Base-by-base conservation (phyloP, 352 stramenopile genomes). In the Pythium sp. region DNA sequence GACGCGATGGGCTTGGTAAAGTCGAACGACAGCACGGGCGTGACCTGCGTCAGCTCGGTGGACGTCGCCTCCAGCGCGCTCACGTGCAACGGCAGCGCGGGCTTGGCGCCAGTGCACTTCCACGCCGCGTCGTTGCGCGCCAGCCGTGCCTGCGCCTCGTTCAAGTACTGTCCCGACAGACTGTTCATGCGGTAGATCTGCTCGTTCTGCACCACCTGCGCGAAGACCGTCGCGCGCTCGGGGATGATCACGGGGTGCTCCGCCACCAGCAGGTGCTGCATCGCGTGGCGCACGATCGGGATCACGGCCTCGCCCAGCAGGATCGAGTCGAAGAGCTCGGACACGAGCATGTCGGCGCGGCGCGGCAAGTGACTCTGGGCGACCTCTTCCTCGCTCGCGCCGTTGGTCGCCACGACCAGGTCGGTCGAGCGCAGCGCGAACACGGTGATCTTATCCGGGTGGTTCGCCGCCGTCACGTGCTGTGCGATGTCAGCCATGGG, bases 241-340 rank as follows among this genome's bases (percentile, higher is more conserved):
- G 90, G 90, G 3, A 97, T 74, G 54, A 97, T 82, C 3, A 85
- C 65, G 20, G 86, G 78, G 43, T 49, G 5, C 20, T 89, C 75
- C 0, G 75, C 69, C 26, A 73, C 74, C 12, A 94, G 69, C 62
- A 97, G 66, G 51, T 92, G 78, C 43, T 80, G 59, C 66, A 81
- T 76, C 18, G 92, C 92, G 67, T 97, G 86, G 38, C 82, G 72
- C 47, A 98, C 76, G 18, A 92, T 92, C 28, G 89, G 86, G 14
- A 98, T 73, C 54, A 97, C 88, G 4, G 86, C 86, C 74, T 98
- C 93, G 36, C 90, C 89, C 28, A 98, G 82, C 55, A 98, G 68
- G 2, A 93, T 81, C 69, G 90, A 97, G 79, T 98, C 93, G 58
- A 98, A 93, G 26, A 97, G 84, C 79, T 98, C 93, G 9, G 92